Conservation (phyloP, 2,329 filamentous ascomycete species). For the Moelleriella libera region DNA sequence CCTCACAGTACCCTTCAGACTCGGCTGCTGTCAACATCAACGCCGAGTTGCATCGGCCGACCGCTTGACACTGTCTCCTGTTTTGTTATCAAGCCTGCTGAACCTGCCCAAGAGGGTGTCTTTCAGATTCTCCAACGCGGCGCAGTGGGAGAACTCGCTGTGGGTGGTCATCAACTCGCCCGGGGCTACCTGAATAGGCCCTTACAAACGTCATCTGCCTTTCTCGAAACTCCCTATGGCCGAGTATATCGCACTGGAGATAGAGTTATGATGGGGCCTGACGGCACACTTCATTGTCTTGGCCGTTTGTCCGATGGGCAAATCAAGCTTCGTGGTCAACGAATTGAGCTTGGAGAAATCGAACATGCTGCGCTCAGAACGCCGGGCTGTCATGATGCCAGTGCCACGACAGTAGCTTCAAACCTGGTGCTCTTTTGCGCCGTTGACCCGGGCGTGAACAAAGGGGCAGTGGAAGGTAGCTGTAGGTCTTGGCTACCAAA, state of each 20-base stretch:
- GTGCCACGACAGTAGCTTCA: constrained; percentile 52
- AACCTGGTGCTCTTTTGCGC: constrained; percentile 65
- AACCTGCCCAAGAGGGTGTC: constrained; percentile 8
- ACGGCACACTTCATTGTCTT: constrained; percentile 68
- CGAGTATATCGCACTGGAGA: constrained; percentile 75
- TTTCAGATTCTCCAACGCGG: constrained; percentile 48
- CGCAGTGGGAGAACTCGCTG: constrained; percentile 62
- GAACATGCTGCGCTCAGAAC: constrained; percentile 55
- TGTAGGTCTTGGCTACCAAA: constrained; percentile 65
- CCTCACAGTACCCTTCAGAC: constrained; percentile 51
- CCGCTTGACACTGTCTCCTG: constrained; percentile 72
- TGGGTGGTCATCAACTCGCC: constrained; percentile 71
- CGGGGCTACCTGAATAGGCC: constrained; percentile 68
- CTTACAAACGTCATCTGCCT: constrained; percentile 58
- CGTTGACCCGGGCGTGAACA: constrained; percentile 21
- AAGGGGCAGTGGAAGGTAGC: constrained; percentile 34
- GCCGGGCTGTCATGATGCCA: constrained; percentile 46
- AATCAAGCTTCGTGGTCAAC: constrained; percentile 74
- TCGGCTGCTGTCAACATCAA: constrained; percentile 38
- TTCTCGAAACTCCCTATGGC: constrained; percentile 55
- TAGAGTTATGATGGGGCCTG: constrained; percentile 52
- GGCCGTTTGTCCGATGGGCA: constrained; percentile 71
- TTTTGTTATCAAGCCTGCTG: constrained; percentile 46
- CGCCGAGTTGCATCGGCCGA: constrained; percentile 57
- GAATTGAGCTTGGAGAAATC: constrained; percentile 67